Percentiles rank a stretch among this genome's conserved stretches.
Conservation (phyloP, 208 protist species). For the Herpetomonas samuelpessoai region DNA sequence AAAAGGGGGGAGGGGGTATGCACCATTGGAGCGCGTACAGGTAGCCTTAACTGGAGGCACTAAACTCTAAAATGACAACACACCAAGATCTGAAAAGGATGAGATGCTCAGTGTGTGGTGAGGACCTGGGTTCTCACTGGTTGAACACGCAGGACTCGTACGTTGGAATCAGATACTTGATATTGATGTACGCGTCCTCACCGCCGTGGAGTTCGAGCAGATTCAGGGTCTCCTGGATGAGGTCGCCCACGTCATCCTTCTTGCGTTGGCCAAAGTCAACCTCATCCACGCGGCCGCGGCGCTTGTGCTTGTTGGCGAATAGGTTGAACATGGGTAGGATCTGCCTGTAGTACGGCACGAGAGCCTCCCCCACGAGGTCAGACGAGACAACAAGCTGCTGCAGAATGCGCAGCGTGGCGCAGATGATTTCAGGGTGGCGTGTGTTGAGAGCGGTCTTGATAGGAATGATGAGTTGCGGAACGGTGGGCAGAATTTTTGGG, state of each 20-base stretch:
- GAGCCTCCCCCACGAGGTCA: constrained; percentile 96
- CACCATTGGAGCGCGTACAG: not conserved
- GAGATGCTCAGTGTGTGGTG: not conserved
- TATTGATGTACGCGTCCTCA: constrained; percentile 94
- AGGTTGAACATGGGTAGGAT: constrained; percentile 99
- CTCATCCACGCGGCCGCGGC: constrained; percentile 85
- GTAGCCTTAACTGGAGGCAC: no score
- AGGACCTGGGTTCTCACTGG: constrained; percentile 22
- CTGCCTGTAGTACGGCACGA: constrained; percentile 99
- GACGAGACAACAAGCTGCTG: constrained; percentile 96
- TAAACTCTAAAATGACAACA: no score
- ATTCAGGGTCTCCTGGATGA: constrained; percentile 98
- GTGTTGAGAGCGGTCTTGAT: constrained; percentile 99
- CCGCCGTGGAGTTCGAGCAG: constrained; percentile 91
- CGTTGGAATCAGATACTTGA: constrained; percentile 96
- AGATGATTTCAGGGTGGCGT: constrained; percentile 97
- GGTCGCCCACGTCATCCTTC: constrained; percentile 95
- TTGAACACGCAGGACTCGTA: constrained; percentile 92
- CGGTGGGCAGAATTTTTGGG: constrained; percentile 96
- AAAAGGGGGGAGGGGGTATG: not conserved
- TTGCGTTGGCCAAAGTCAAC: constrained; percentile 98
- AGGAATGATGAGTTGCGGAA: constrained; percentile 99
- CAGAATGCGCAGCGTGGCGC: constrained; percentile 95
- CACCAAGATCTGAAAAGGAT: no score
- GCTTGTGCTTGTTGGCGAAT: constrained; percentile 96